Percentiles rank a stretch among this genome's conserved stretches.
phyloP scores from a whole-genome alignment of 257 asterid genomes.

The Jacaranda copaia region DNA sequence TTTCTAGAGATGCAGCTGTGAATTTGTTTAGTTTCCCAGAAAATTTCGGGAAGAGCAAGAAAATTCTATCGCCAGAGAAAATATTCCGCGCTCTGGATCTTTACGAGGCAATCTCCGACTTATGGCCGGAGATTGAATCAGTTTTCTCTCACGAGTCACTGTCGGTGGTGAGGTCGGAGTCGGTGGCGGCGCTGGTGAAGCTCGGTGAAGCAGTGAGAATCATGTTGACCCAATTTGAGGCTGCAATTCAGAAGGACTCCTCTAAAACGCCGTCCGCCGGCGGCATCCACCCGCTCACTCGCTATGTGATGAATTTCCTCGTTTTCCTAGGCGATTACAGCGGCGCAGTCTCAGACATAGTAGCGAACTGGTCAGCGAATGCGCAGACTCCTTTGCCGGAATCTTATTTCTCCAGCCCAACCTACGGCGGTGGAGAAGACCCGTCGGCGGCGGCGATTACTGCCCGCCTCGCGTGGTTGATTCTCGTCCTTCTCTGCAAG shows the following conservation, averaged over 20 bases:
- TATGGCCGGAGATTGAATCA: slow-evolving; percentile 70
- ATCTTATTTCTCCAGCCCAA: slow-evolving; percentile 63
- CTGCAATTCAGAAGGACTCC: slow-evolving; percentile 80
- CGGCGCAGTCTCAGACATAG: slow-evolving; percentile 64
- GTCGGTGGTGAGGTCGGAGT: slow-evolving; percentile 62
- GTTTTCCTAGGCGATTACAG: slow-evolving; percentile 78
- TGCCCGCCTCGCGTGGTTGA: slow-evolving; percentile 70
- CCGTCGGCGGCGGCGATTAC: slow-evolving; percentile 52
- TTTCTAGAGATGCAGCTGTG: slow-evolving; percentile 61
- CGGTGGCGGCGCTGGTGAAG: slow-evolving; percentile 59
- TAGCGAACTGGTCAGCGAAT: slow-evolving; percentile 57
- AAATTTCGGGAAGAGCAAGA: slow-evolving; percentile 59
- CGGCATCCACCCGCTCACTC: slow-evolving; percentile 83
- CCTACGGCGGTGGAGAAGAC: slow-evolving; percentile 42
- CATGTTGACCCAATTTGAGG: slow-evolving; percentile 74
- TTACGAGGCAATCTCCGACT: slow-evolving; percentile 70
- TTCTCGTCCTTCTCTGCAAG: slow-evolving; percentile 84
- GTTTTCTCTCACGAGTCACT: slow-evolving; percentile 60
- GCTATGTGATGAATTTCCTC: slow-evolving; percentile 89
- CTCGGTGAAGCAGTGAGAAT: slow-evolving; percentile 71
- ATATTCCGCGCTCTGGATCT: slow-evolving; percentile 75
- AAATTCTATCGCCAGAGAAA: slow-evolving; percentile 73
- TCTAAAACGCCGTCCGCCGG: slow-evolving; percentile 66
- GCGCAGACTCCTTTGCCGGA: slow-evolving; percentile 63
- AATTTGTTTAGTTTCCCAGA: slow-evolving; percentile 61